A percentile compares a stretch with the other conserved stretches of the same genome.
These are phyloP conservation scores for Ogataea corticis DNA, from an alignment of 805 yeast genomes.

Conservation along the genomic window DNA sequence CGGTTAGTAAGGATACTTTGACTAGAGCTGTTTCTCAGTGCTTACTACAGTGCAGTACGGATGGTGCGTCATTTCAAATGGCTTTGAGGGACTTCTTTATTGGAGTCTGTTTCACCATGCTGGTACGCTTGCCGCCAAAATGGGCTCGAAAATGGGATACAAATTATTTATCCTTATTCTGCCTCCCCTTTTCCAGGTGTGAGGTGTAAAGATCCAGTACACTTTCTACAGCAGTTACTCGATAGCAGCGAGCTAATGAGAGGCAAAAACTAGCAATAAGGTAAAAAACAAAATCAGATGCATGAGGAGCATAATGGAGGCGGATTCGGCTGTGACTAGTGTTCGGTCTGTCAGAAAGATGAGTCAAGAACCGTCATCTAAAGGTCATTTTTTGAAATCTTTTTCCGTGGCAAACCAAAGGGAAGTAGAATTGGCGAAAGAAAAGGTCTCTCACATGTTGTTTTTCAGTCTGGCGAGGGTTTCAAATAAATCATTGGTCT, in stretches of 20 bases:
- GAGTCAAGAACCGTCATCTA: neutral
- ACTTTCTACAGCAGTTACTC: neutral
- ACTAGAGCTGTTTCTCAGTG: neutral
- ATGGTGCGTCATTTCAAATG: conserved; percentile 18
- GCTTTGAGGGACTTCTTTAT: no score
- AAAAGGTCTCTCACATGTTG: conserved; percentile 30
- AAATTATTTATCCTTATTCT: neutral
- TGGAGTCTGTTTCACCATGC: no score
- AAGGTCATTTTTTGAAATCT: neutral
- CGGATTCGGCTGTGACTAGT: neutral
- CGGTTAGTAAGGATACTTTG: no score
- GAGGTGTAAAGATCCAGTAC: neutral
- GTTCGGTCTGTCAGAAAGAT: neutral
- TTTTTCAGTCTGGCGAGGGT: conserved; percentile 40
- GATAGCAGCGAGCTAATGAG: neutral
- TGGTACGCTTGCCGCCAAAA: neutral
- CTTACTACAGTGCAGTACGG: conserved; percentile 14
- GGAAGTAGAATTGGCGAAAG: neutral
- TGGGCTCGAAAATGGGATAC: neutral
- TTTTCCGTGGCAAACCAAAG: no score
- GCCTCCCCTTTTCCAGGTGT: conserved; percentile 1
- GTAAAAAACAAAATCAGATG: neutral
- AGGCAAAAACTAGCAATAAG: conserved; percentile 1
- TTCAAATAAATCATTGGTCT: conserved; percentile 37
- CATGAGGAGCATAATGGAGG: neutral